Base-by-base conservation (phyloP, 2,329 filamentous ascomycete genomes). In the Penicillium sclerotigenum region DNA sequence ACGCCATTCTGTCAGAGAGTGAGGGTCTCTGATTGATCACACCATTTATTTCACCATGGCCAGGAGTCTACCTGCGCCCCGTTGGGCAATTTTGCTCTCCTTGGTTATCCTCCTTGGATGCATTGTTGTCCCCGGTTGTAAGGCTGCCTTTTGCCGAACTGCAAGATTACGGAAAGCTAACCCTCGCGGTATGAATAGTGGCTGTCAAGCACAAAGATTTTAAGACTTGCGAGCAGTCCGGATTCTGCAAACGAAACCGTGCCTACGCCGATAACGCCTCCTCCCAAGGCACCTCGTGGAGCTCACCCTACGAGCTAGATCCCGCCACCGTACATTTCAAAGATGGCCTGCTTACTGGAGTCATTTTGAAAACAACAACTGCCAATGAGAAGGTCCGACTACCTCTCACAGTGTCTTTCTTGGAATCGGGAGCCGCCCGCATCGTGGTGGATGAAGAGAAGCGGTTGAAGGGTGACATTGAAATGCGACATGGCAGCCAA, bases 231-330 rank as follows among this genome's bases (percentile, higher is more conserved):
- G 80, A 89, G 64, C 93, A 99, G 73, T 94, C 93, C 5, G 94
- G 94, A 68, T 99, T 99, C 80, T 99, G 94, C 78, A 94, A 91
- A 73, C 89, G 94, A 63, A 97, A 97, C 77, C 87, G 94, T 72
- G 89, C 85, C 37, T 92, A 89, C 71, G 94, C 94, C 71, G 92
- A 97, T 75, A 80, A 83, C 61, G 91, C 87, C 60, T 76, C 83
- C 43, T 78, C 84, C 40, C 77, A 84, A 54, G 86, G 84, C 58
- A 81, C 84, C 9, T 79, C 81, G 28, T 97, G 91, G 89, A 79
- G 80, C 63, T 87, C 91, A 8, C 93, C 93, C 0, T 99, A 97
- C 77, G 80, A 82, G 61, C 81, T 99, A 61, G 80, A 87, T 40
- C 77, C 88, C 50, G 82, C 87, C 29, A 88, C 90, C 1, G 79